A percentile compares a stretch with the other conserved stretches of the same genome.
Conservation (phyloP, 2,329 filamentous ascomycete genomes). For the Dothiorella sarmentorum region DNA sequence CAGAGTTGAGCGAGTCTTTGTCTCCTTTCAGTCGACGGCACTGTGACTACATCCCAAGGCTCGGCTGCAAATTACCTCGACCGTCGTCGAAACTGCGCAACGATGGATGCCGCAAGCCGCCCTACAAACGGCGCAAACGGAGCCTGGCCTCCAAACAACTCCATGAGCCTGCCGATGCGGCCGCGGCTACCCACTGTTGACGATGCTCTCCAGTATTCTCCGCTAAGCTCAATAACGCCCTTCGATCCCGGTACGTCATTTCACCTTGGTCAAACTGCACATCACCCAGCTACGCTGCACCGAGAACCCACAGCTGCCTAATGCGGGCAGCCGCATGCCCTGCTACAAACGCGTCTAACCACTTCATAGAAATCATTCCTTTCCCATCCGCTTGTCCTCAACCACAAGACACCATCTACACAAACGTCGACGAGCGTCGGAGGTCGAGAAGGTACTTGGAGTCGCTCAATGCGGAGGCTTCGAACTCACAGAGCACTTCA, state of each 20-base stretch:
- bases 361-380: conserved; percentile 42
- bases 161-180: conserved; percentile 28
- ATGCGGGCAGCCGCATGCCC: neutral
- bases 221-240: conserved; percentile 74
- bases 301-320: neutral
- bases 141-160: conserved; percentile 31
- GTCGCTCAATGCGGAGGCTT: conserved; percentile 68
- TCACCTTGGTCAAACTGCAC: neutral
- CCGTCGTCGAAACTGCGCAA: conserved; percentile 13
- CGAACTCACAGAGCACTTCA: conserved; percentile 56
- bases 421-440: conserved; percentile 45
- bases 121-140: conserved; percentile 24
- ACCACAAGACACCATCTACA: conserved; percentile 36
- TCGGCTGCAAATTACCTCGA: neutral
- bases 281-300: neutral
- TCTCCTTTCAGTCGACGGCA: neutral
- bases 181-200: conserved; percentile 54
- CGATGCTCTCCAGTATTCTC: conserved; percentile 77
- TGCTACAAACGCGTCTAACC: conserved; percentile 17
- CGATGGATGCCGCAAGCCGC: neutral
- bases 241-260: conserved; percentile 65
- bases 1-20: neutral
- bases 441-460: conserved; percentile 56
- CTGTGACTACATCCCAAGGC: neutral
- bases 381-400: conserved; percentile 42